Evolutionary conservation across 768 basidiomycete species (phyloP).

Genomic region (Lactarius trivialis): DNA sequence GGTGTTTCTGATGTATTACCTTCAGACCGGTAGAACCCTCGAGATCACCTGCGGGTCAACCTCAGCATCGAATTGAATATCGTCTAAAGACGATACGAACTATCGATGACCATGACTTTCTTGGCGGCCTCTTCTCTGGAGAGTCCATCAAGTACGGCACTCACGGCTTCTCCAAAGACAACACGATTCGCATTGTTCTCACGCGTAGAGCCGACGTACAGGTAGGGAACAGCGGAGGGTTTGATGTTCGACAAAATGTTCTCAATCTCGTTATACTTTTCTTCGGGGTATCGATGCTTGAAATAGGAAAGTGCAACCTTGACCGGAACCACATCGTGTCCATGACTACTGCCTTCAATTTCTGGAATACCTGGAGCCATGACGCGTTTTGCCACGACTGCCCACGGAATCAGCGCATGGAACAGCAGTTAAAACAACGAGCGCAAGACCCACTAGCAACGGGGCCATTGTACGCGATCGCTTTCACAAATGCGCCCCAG

Average conservation of each 20-base stretch:
- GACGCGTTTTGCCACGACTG: slow-evolving; percentile 59
- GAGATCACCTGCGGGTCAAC: slow-evolving; percentile 50
- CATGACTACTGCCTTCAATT: slow-evolving; percentile 74
- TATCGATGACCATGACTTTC: slow-evolving; percentile 86
- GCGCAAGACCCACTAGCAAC: slow-evolving; percentile 52
- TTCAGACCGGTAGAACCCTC: slow-evolving; percentile 89
- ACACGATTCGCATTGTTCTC: slow-evolving; percentile 77
- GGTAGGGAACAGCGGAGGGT: slow-evolving; percentile 46
- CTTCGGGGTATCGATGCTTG: slow-evolving; percentile 44
- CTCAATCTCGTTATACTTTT: slow-evolving; percentile 31
- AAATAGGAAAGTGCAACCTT: slow-evolving; percentile 76
- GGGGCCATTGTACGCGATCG: slow-evolving; percentile 62
- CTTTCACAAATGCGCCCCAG: slow-evolving; percentile 56
- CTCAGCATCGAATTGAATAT: slow-evolving; percentile 13
- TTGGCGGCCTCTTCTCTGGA: slow-evolving; percentile 68
- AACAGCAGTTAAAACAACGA: background rate
- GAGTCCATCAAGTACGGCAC: slow-evolving; percentile 64
- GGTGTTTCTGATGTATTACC: slow-evolving; percentile 83
- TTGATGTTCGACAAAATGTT: slow-evolving; percentile 61
- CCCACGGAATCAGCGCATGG: background rate
- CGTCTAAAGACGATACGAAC: slow-evolving; percentile 35
- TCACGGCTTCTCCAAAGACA: slow-evolving; percentile 81
- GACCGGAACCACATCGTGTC: slow-evolving; percentile 81
- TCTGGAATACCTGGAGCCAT: slow-evolving; percentile 46
- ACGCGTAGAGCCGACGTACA: slow-evolving; percentile 64